These are phyloP conservation scores for Pelargonium citronellum DNA, from an alignment of 441 rosid species.

Conservation along the genomic window DNA sequence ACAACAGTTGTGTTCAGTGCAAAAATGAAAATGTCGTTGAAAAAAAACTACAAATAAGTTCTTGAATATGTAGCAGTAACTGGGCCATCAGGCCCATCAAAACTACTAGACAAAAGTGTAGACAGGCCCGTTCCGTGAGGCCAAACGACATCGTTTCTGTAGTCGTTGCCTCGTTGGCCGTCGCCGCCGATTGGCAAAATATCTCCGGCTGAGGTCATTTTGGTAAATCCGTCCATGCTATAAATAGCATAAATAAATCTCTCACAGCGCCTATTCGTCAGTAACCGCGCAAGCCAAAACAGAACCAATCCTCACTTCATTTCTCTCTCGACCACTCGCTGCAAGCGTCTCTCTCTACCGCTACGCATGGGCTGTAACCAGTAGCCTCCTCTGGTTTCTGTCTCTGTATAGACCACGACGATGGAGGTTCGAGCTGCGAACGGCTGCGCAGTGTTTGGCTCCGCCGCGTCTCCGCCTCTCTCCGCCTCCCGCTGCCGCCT, in stretches of 20 bases:
- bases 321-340: neutral
- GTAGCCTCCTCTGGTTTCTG: neutral
- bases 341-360: neutral
- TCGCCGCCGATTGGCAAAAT: no score
- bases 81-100: no score
- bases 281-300: neutral
- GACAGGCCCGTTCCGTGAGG: no score
- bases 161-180: no score
- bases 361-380: neutral
- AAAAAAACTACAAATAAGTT: no score
- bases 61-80: no score
- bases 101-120: no score
- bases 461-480: constrained; percentile 39
- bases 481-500: constrained; percentile 37
- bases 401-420: constrained; percentile 21
- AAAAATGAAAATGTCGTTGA: no score
- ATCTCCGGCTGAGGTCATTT: neutral
- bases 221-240: neutral
- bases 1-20: no score
- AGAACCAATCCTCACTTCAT: neutral
- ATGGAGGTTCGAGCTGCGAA: constrained; percentile 58
- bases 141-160: no score
- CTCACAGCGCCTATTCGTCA: no score
- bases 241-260: no score
- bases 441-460: constrained; percentile 46